phyloP scores from a whole-genome alignment of 805 yeast species.

The Lipomyces sp. region DNA sequence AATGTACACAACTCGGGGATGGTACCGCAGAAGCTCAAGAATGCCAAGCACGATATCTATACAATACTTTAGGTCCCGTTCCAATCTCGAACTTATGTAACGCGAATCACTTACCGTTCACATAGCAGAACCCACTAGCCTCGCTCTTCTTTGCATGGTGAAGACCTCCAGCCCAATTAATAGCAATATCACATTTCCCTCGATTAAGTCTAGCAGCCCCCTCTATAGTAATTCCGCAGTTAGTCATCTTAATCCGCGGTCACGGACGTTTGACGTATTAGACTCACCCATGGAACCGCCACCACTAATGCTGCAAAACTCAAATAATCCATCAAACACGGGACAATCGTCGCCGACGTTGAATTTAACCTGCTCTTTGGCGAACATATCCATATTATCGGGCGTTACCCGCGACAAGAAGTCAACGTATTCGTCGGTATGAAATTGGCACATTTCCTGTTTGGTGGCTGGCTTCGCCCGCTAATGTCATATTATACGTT shows the following conservation, averaged over 20 bases:
- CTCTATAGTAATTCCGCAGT: slow-evolving; percentile 38
- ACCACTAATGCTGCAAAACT: slow-evolving; percentile 83
- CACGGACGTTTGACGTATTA: background rate
- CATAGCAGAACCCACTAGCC: slow-evolving; percentile 94
- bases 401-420: slow-evolving; percentile 49
- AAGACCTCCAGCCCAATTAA: slow-evolving; percentile 95
- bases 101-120: slow-evolving; percentile 52
- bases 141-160: slow-evolving; percentile 96
- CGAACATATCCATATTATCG: slow-evolving; percentile 44
- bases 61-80: background rate
- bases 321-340: slow-evolving; percentile 92
- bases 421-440: slow-evolving; percentile 96
- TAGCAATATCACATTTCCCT: slow-evolving; percentile 91
- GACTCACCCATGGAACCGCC: slow-evolving; percentile 83
- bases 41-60: slow-evolving; percentile 86
- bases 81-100: background rate
- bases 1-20: slow-evolving; percentile 89
- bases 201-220: slow-evolving; percentile 88
- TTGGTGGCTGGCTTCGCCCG: slow-evolving; percentile 97
- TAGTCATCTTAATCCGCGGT: background rate
- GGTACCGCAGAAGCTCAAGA: slow-evolving; percentile 80
- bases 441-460: slow-evolving; percentile 98
- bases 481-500: slow-evolving; percentile 29
- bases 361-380: slow-evolving; percentile 88
- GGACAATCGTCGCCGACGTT: slow-evolving; percentile 98